Evolutionary conservation across 768 basidiomycete species (phyloP), one percentile per base, ranked within the genome.

Genomic region (Kwoniella newhampshirensis): DNA sequence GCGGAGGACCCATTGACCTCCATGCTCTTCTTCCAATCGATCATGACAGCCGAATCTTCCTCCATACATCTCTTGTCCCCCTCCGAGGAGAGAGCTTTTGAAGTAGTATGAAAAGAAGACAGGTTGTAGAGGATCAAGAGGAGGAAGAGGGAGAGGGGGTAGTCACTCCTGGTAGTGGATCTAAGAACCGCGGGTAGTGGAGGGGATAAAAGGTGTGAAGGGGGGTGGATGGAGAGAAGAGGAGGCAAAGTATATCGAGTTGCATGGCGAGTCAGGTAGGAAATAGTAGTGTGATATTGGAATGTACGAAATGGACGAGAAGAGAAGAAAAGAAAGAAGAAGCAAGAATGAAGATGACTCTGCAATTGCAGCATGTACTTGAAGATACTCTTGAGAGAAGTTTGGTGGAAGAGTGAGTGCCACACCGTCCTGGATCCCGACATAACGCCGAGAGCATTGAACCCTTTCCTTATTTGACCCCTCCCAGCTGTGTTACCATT

Each of bases 141-240:
- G 52, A 51, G 49, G 41, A 56, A 47, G 59, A 62, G 57, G 59
- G 45, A 52, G 21, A 42, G 44, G 54, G 51, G 51, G 25, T 42
- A 46, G 32, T 48, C 64, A 62, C 64, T 70, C 69, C 68, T 70
- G 60, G 67, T 66, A 54, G 59, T 60, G 68, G 71, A 73, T 73
- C 71, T 73, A 73, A 73, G 71, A 73, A 73, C 71, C 71, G 68
- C 64, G 71, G 71, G 59, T 55, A 13, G 54, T 30, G 63, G 51
- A 27, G 23, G 52, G 47, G 62, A 26, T 40, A 54, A 23, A 43
- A 20, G 51, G 48, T 45, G 43, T 40, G 35, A 49, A n/a, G 35
- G 35, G 35, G n/a, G 37, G 40, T 20, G 48, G 46, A n/a, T 23
- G 32, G 35, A n/a, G 18, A 42, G 35, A 50, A 32, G 18, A 32